Conservation (phyloP, 768 basidiomycete species). For the Trametes coccinea region DNA sequence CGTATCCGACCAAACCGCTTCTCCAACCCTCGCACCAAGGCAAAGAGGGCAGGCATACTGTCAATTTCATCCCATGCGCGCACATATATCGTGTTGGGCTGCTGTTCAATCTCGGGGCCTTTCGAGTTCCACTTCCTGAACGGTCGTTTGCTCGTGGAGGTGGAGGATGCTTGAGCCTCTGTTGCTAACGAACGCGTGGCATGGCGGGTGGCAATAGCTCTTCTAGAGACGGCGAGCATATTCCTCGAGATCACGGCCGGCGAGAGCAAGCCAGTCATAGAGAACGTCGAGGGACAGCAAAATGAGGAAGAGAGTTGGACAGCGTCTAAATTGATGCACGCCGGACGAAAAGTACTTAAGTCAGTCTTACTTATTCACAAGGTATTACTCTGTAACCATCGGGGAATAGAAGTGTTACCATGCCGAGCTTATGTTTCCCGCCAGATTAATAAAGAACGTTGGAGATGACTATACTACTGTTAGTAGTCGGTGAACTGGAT, state of each 20-base stretch:
- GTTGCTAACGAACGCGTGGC: conserved; percentile 4
- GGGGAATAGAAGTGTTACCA: no score
- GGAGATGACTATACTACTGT: no score
- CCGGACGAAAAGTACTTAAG: no score
- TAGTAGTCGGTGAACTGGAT: no score
- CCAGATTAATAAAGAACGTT: no score
- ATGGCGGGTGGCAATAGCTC: background rate
- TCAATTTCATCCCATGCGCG: conserved; percentile 42
- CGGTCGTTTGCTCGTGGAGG: background rate
- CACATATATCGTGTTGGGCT: conserved; percentile 32
- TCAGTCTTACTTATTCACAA: no score
- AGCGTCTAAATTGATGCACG: no score
- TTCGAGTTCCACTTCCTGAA: no score
- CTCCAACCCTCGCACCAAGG: conserved; percentile 57
- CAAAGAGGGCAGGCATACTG: conserved; percentile 51
- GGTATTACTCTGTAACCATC: no score
- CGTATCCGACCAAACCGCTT: conserved; percentile 27
- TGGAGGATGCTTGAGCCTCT: background rate
- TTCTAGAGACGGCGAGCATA: background rate
- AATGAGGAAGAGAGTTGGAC: background rate
- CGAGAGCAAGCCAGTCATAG: background rate
- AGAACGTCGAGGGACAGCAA: background rate
- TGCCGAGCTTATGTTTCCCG: no score
- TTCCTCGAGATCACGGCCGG: conserved; percentile 4
- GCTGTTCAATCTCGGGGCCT: background rate